Conservation (phyloP, 1,139 yeast genomes). For the Starmera stellimalicola region DNA sequence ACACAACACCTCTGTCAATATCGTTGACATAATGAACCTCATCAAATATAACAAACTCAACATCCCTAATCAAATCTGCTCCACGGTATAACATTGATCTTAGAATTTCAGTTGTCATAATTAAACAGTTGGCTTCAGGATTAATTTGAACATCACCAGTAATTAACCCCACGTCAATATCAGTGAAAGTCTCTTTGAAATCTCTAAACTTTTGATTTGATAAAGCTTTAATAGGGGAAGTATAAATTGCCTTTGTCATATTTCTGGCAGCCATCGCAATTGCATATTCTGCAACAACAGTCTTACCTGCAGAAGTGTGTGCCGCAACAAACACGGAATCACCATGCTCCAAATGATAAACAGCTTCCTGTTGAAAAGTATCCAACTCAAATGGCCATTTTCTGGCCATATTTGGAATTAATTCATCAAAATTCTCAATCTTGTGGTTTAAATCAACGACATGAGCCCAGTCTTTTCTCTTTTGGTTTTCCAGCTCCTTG, state of each 20-base stretch:
- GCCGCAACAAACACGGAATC: constrained; percentile 98
- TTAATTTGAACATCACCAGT: constrained; percentile 98
- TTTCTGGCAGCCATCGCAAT: constrained; percentile 87
- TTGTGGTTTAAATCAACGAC: constrained; percentile 80
- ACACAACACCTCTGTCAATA: constrained; percentile 95
- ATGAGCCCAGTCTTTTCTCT: constrained; percentile 83
- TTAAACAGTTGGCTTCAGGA: constrained; percentile 92
- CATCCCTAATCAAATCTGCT: constrained; percentile 92
- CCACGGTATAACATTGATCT: constrained; percentile 95
- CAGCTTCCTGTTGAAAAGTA: constrained; percentile 94
- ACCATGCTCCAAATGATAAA: constrained; percentile 91
- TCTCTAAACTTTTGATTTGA: constrained; percentile 94
- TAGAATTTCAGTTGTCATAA: constrained; percentile 96
- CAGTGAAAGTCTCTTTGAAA: constrained; percentile 70
- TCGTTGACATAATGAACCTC: constrained; percentile 98
- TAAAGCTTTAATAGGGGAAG: constrained; percentile 88
- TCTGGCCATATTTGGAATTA: constrained; percentile 90
- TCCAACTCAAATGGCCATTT: constrained; percentile 91
- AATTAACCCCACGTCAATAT: constrained; percentile 82
- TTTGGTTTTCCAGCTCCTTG: constrained; percentile 24
- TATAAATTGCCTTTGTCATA: constrained; percentile 86
- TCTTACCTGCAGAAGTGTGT: constrained; percentile 91
- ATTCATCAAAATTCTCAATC: constrained; percentile 73
- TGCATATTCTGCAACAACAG: constrained; percentile 90
- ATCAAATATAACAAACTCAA: constrained; percentile 93